Conservation (phyloP, 1,284 basidiomycete species). For the Dichomitus squalens region DNA sequence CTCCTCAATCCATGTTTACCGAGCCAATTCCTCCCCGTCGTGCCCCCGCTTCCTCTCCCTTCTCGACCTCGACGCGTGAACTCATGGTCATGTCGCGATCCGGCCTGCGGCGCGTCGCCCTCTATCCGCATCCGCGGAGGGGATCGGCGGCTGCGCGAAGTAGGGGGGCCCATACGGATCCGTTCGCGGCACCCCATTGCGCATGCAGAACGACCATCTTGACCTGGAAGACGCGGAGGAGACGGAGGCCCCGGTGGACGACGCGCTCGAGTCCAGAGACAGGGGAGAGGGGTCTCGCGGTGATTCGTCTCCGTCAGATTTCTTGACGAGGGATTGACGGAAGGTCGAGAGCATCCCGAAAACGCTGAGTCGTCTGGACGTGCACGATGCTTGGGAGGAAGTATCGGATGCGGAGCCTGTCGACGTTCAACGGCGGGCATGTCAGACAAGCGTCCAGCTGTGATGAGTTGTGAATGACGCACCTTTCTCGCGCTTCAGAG, state of each 20-base stretch:
- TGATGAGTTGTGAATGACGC: too few species aligned
- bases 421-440: too few species aligned
- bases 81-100: too few species aligned
- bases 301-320: not conserved
- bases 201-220: not conserved
- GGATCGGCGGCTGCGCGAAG: not conserved
- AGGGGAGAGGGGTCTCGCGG: not conserved
- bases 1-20: too few species aligned
- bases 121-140: not conserved
- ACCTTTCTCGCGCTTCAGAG: not conserved
- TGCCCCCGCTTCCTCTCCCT: too few species aligned
- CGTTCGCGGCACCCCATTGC: conserved; percentile 1
- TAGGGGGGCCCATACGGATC: conserved; percentile 4
- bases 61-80: too few species aligned
- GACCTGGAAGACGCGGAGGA: not conserved
- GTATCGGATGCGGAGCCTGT: not conserved
- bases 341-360: not conserved
- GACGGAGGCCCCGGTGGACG: not conserved
- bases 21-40: too few species aligned
- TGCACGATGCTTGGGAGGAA: not conserved
- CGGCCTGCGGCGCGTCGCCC: not conserved
- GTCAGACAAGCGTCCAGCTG: too few species aligned
- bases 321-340: not conserved
- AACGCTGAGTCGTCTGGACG: not conserved
- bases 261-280: not conserved